Conservation (phyloP, 2,329 filamentous ascomycete genomes). For the Fusarium nematophilum region DNA sequence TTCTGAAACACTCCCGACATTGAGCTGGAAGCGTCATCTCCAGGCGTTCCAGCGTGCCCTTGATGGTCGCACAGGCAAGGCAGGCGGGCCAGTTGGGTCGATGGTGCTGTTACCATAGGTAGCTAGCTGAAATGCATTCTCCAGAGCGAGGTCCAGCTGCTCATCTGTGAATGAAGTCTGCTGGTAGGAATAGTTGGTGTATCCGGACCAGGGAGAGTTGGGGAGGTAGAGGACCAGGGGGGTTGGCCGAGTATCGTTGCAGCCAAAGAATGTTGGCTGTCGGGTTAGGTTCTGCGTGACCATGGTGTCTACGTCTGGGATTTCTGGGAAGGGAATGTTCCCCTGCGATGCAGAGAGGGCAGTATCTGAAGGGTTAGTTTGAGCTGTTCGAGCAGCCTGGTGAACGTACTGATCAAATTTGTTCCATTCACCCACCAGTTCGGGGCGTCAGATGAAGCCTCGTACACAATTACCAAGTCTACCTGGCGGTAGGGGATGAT, state of each 20-base stretch:
- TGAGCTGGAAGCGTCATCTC: constrained; percentile 32
- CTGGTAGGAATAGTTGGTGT: constrained; percentile 42
- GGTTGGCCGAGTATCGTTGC: constrained; percentile 30
- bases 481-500: constrained; percentile 44
- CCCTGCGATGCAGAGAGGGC: constrained; percentile 35
- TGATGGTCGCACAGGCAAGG: constrained; percentile 82
- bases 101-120: constrained; percentile 82
- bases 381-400: accelerated
- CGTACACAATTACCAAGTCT: constrained; percentile 48
- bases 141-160: constrained; percentile 39
- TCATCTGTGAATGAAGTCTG: constrained; percentile 39
- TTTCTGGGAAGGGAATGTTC: constrained; percentile 43
- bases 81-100: constrained; percentile 80
- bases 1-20: constrained; percentile 41
- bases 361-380: constrained; percentile 20
- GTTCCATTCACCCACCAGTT: constrained; percentile 45
- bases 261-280: constrained; percentile 47
- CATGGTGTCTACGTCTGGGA: constrained; percentile 43
- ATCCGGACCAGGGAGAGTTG: constrained; percentile 45
- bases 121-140: constrained; percentile 81
- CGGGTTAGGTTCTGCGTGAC: constrained; percentile 39
- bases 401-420: constrained; percentile 37
- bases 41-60: constrained; percentile 67
- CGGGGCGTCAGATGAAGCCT: constrained; percentile 42
- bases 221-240: constrained; percentile 46